phyloP scores from a whole-genome alignment of 345 rosid species.

The Eucalyptus sp. region DNA sequence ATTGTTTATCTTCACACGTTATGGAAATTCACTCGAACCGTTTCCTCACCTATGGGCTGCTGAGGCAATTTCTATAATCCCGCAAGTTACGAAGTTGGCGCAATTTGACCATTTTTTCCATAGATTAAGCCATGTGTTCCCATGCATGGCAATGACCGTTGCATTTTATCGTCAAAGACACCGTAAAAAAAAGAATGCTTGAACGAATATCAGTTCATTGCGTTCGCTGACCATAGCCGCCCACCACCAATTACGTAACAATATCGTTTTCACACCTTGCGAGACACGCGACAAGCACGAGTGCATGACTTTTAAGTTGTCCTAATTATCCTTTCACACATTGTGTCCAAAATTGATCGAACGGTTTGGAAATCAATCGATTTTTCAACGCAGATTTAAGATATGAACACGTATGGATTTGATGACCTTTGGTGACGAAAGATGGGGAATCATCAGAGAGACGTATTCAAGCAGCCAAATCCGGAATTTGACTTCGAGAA shows the following conservation, averaged over 20 bases:
- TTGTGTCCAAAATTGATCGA: not conserved
- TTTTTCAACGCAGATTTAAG: not conserved
- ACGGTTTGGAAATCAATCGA: not conserved
- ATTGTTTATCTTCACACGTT: not conserved
- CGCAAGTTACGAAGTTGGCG: not conserved
- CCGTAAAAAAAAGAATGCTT: not conserved
- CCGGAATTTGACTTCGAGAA: not conserved
- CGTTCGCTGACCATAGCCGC: not conserved
- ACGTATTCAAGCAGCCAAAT: not conserved
- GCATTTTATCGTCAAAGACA: not conserved
- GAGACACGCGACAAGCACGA: not conserved
- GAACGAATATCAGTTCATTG: not conserved
- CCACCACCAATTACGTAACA: not conserved
- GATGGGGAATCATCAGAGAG: not conserved
- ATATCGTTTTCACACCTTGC: not conserved
- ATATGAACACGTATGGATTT: not conserved
- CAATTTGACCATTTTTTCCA: not conserved
- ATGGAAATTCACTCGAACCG: not conserved
- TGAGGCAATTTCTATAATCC: not conserved
- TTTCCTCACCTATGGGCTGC: not conserved
- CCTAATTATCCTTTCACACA: not conserved
- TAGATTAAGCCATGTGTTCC: not conserved
- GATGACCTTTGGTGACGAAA: not conserved
- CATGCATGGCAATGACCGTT: not conserved
- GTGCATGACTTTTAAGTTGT: not conserved